Conservation (phyloP, 371 early-diverging fungal genomes). For the Mucor saturninus region DNA sequence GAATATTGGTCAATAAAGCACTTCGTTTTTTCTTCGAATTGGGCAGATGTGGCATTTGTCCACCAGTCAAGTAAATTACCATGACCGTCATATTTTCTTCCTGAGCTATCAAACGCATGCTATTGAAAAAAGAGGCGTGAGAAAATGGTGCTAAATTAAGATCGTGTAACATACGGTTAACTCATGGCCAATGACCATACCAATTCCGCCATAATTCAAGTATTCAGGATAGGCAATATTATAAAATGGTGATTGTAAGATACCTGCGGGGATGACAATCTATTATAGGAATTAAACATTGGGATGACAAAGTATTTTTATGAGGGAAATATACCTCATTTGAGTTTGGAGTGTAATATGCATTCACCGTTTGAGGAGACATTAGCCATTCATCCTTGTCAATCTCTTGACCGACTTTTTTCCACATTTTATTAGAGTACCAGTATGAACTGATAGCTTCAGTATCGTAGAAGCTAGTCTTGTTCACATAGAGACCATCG, state of each 20-base stretch:
- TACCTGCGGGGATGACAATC: conserved; percentile 65
- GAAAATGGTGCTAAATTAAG: conserved; percentile 32
- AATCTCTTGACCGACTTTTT: conserved; percentile 38
- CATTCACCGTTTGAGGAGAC: conserved; percentile 62
- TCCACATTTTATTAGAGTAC: conserved; percentile 34
- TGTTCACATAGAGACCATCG: conserved; percentile 30
- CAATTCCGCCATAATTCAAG: conserved; percentile 66
- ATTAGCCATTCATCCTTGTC: conserved; percentile 46
- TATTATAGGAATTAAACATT: neutral
- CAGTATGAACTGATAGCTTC: conserved; percentile 32
- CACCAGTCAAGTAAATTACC: conserved; percentile 64
- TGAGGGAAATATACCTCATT: conserved; percentile 12
- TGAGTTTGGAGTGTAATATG: conserved; percentile 29
- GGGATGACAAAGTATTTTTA: neutral
- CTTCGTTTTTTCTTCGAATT: conserved; percentile 53
- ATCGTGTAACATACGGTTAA: conserved; percentile 51
- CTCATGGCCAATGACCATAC: conserved; percentile 66
- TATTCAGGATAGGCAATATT: conserved; percentile 50
- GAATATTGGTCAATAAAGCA: conserved; percentile 70
- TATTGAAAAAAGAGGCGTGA: conserved; percentile 9
- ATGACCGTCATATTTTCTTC: conserved; percentile 57
- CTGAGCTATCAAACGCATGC: conserved; percentile 56
- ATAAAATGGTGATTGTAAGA: conserved; percentile 57
- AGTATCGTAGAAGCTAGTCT: conserved; percentile 56
- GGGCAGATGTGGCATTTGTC: conserved; percentile 46